These are phyloP conservation scores for Dactylellina cionopaga DNA, from an alignment of 2,329 filamentous ascomycete genomes.

Conservation along the genomic window DNA sequence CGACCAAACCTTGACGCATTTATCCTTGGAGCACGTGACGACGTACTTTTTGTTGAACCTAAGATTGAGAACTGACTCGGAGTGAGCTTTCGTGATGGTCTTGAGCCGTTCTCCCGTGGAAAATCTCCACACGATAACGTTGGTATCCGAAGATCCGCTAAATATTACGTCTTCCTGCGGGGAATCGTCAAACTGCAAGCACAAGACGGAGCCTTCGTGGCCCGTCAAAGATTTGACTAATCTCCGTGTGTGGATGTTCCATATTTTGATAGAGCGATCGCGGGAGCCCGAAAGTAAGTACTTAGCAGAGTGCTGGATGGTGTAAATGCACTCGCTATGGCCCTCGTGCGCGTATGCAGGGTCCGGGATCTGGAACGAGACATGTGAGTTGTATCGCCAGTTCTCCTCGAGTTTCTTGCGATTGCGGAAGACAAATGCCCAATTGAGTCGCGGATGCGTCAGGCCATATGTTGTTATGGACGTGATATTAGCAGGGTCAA, in stretches of 20 bases:
- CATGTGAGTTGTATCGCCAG: constrained; percentile 84
- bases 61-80: constrained; percentile 91
- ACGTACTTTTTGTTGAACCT: constrained; percentile 90
- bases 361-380: constrained; percentile 90
- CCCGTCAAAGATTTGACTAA: constrained; percentile 79
- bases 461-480: constrained; percentile 66
- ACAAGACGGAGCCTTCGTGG: constrained; percentile 87
- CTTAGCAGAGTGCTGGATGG: constrained; percentile 84
- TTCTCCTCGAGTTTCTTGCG: constrained; percentile 85
- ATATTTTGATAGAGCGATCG: constrained; percentile 86
- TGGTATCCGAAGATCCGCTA: constrained; percentile 91
- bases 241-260: constrained; percentile 84
- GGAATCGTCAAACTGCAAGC: constrained; percentile 90
- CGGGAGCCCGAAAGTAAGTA: constrained; percentile 93
- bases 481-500: constrained; percentile 54
- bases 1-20: constrained; percentile 96
- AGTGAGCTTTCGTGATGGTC: constrained; percentile 78
- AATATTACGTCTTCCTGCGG: constrained; percentile 91
- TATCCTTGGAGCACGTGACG: constrained; percentile 97
- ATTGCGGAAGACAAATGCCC: constrained; percentile 92
- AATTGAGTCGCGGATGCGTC: constrained; percentile 76
- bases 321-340: constrained; percentile 93
- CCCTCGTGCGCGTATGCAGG: constrained; percentile 81
- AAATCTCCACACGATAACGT: constrained; percentile 91
- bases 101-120: constrained; percentile 87